Conservation (phyloP, 257 asterid species). For the Osmanthus fragrans region DNA sequence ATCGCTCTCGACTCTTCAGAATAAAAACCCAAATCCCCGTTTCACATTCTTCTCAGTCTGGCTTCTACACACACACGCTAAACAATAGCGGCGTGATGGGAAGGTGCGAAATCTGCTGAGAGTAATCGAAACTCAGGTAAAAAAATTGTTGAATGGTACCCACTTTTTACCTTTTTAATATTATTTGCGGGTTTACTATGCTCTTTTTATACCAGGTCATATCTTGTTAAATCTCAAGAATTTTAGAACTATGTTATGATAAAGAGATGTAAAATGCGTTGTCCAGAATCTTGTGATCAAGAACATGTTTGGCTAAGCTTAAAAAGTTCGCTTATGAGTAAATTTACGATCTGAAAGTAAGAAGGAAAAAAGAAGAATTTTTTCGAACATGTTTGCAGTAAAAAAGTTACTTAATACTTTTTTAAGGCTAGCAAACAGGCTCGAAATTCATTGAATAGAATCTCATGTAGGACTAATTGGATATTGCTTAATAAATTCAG, state of each 20-base stretch:
- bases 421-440: too few species aligned
- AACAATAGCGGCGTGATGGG: background rate
- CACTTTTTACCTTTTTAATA: background rate
- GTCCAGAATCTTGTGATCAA: background rate
- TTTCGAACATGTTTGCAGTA: background rate
- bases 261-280: background rate
- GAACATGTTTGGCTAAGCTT: background rate
- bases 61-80: background rate
- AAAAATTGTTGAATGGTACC: background rate
- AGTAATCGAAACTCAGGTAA: background rate
- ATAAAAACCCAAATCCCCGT: background rate
- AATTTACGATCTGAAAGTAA: too few species aligned
- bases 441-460: background rate
- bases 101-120: background rate
- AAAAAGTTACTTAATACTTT: background rate
- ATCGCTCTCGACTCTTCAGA: background rate
- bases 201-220: background rate
- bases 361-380: background rate
- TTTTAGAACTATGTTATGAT: background rate
- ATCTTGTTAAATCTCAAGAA: background rate
- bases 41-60: background rate
- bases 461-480: background rate
- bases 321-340: background rate
- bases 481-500: slow-evolving; percentile 6
- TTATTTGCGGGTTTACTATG: background rate